Conservation (phyloP, 2,329 filamentous ascomycete species). For the Nannizziopsis arthrosporioides region DNA sequence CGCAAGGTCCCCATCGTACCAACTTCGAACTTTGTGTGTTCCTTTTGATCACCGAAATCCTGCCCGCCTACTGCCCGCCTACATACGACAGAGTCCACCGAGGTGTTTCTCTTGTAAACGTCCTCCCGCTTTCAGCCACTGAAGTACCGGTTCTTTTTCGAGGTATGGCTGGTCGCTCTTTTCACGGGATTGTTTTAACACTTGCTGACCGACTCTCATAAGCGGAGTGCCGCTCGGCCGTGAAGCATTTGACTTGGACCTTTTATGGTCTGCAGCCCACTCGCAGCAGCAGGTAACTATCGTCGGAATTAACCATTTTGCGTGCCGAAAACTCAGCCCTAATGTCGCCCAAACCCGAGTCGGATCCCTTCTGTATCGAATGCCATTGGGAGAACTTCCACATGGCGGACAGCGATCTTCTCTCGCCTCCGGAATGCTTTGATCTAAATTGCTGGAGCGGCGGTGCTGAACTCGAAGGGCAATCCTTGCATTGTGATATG, state of each 20-base stretch:
- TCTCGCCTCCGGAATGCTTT: conserved; percentile 17
- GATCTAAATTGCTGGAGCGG: conserved; percentile 23
- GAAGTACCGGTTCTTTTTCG: too few relatives aligned
- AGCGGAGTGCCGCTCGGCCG: too few relatives aligned
- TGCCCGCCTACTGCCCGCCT: neutral
- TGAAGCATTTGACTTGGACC: neutral
- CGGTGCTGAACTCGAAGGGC: conserved; percentile 22
- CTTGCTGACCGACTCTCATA: too few relatives aligned
- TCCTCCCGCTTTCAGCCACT: too few relatives aligned
- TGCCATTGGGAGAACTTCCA: conserved; percentile 33
- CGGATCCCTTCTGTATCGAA: conserved; percentile 30
- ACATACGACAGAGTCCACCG: neutral
- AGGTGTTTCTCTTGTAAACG: neutral
- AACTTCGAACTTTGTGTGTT: neutral
- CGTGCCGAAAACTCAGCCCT: neutral
- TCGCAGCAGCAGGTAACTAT: neutral
- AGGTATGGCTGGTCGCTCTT: too few relatives aligned
- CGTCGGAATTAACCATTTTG: neutral
- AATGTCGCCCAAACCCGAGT: conserved; percentile 11
- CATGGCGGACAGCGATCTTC: conserved; percentile 24
- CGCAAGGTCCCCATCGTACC: neutral
- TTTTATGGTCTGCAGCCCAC: neutral
- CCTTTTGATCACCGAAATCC: neutral
- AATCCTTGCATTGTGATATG: conserved; percentile 20
- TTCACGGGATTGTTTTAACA: too few relatives aligned